Evolutionary conservation across 164 flowering plant genomes (phyloP).

Genomic region (Tetracentron sinense): DNA sequence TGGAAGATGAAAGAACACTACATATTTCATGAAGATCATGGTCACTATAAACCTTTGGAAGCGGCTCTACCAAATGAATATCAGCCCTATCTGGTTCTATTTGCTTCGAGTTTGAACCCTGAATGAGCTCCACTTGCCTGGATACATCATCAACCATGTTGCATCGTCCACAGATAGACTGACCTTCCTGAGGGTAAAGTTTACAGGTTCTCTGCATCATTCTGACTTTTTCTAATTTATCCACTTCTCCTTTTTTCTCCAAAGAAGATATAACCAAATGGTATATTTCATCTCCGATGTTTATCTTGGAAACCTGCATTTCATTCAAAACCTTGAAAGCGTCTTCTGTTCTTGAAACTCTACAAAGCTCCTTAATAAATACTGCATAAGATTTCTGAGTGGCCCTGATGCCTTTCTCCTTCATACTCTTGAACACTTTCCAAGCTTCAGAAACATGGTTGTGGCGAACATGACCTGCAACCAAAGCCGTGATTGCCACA

Average conservation of each 20-base stretch:
- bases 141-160: constrained; percentile 11
- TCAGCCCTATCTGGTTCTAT: constrained; percentile 12
- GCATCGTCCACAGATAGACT: neutral
- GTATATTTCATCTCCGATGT: constrained; percentile 36
- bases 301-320: constrained; percentile 46
- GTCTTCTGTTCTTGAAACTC: constrained; percentile 47
- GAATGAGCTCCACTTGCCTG: neutral
- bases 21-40: constrained; percentile 44
- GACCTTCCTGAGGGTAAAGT: constrained; percentile 21
- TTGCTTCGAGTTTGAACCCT: constrained; percentile 14
- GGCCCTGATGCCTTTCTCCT: constrained; percentile 43
- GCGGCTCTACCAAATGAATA: constrained; percentile 12
- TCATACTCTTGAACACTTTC: constrained; percentile 51
- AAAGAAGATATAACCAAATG: constrained; percentile 38
- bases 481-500: constrained; percentile 55
- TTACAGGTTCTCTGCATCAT: constrained; percentile 27
- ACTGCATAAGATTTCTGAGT: constrained; percentile 46
- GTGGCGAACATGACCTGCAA: constrained; percentile 58
- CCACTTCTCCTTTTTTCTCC: constrained; percentile 46
- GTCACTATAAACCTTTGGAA: constrained; percentile 20
- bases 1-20: constrained; percentile 47
- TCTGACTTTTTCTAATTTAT: constrained; percentile 36
- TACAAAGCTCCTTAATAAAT: constrained; percentile 73
- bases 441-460: constrained; percentile 55
- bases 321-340: constrained; percentile 48